Evolutionary conservation across 2,329 filamentous ascomycete species (phyloP).

Genomic region (Ceratocystis variospora): DNA sequence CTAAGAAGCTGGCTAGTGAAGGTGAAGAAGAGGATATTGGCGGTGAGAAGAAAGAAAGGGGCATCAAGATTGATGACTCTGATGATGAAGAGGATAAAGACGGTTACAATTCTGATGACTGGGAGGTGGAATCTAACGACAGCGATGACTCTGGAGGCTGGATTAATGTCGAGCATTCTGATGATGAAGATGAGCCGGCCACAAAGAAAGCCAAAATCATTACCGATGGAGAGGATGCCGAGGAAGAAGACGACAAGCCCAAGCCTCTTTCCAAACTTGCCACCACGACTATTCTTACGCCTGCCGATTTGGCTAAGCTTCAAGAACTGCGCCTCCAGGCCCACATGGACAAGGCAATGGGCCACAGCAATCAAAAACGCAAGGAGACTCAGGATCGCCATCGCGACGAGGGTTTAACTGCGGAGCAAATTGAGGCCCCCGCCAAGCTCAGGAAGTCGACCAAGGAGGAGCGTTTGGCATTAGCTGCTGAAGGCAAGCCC

Average conservation of each 20-base stretch:
- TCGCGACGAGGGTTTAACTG: constrained; percentile 76
- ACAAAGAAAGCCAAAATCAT: constrained; percentile 32
- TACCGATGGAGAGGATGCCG: constrained; percentile 6
- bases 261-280: constrained; percentile 57
- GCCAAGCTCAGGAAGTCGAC: constrained; percentile 68
- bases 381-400: constrained; percentile 46
- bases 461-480: constrained; percentile 76
- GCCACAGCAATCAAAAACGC: constrained; percentile 32
- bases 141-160: constrained; percentile 69
- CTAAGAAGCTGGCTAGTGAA: constrained; percentile 44
- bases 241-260: constrained; percentile 27
- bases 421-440: constrained; percentile 80
- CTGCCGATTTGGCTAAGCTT: constrained; percentile 89
- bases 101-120: constrained; percentile 41
- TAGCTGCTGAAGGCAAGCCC: constrained; percentile 70
- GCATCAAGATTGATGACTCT: constrained; percentile 19
- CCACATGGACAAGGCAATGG: constrained; percentile 51
- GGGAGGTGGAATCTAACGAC: constrained; percentile 47
- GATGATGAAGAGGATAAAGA: constrained; percentile 50
- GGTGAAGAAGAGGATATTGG: constrained; percentile 47
- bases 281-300: constrained; percentile 88
- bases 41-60: constrained; percentile 29
- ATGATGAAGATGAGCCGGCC: constrained; percentile 59
- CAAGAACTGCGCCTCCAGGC: constrained; percentile 69
- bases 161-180: constrained; percentile 80